These are phyloP conservation scores for Euphorbia pulcherrima DNA, from an alignment of 345 rosid species.

Conservation along the genomic window DNA sequence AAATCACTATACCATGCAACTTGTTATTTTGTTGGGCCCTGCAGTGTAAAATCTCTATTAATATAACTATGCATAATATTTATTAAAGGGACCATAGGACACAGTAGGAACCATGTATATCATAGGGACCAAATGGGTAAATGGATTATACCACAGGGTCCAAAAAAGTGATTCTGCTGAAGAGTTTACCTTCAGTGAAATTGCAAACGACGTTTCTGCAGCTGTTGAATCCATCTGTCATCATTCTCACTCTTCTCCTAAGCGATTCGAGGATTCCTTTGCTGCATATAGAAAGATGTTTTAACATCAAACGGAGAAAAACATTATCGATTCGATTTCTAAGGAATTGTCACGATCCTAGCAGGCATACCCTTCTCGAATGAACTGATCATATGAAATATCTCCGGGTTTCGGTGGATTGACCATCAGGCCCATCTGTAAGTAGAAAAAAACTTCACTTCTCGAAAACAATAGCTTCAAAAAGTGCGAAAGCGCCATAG, in stretches of 20 bases:
- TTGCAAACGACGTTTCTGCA: slow-evolving; percentile 93
- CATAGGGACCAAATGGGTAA: too few species aligned
- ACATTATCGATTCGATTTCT: too few species aligned
- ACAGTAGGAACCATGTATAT: too few species aligned
- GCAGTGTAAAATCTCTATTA: too few species aligned
- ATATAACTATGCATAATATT: too few species aligned
- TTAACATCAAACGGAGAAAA: too few species aligned
- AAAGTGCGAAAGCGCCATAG: slow-evolving; percentile 8
- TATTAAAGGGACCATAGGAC: too few species aligned
- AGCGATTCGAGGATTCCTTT: slow-evolving; percentile 86
- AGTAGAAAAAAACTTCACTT: slow-evolving; percentile 12
- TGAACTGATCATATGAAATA: slow-evolving; percentile 72
- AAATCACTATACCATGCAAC: too few species aligned
- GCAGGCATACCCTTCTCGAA: slow-evolving; percentile 70
- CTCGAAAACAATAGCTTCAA: neutral
- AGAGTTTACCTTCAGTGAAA: slow-evolving; percentile 78
- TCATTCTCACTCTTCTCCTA: slow-evolving; percentile 81
- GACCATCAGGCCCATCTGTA: slow-evolving; percentile 97
- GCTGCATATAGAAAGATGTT: slow-evolving; percentile 44
- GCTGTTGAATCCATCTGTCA: slow-evolving; percentile 99
- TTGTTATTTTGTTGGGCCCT: too few species aligned
- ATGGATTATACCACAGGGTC: too few species aligned
- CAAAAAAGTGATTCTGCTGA: too few species aligned
- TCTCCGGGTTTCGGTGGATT: slow-evolving; percentile 93
- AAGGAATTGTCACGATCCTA: too few species aligned